Conservation (phyloP, 441 rosid species). For the Aquilaria agallochum region DNA sequence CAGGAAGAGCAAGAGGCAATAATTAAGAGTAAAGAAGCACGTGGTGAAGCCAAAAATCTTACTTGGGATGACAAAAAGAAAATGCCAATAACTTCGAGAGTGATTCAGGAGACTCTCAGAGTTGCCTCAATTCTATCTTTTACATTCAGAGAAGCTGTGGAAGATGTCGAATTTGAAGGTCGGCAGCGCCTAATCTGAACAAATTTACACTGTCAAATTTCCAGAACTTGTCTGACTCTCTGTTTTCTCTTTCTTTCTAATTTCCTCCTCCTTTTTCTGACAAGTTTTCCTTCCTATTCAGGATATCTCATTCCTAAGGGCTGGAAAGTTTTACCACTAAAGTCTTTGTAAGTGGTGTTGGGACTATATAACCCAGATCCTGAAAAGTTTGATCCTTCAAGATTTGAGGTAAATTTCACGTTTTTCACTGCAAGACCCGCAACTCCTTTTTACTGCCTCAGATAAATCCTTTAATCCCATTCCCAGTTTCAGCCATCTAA, state of each 20-base stretch:
- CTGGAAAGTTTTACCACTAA: slow-evolving; percentile 96
- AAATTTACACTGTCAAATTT: slow-evolving; percentile 1
- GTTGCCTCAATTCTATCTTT: slow-evolving; percentile 90
- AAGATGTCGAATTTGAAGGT: slow-evolving; percentile 93
- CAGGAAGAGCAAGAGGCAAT: slow-evolving; percentile 90
- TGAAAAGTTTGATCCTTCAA: slow-evolving; percentile 89
- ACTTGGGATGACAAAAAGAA: slow-evolving; percentile 80
- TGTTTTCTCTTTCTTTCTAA: background rate
- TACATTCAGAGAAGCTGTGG: slow-evolving; percentile 96
- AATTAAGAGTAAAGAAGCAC: slow-evolving; percentile 30
- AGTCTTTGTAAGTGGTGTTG: no score
- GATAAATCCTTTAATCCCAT: background rate
- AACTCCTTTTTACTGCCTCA: background rate
- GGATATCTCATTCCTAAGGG: slow-evolving; percentile 96
- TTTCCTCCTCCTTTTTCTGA: no score
- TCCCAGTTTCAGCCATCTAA: background rate
- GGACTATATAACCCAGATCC: no score
- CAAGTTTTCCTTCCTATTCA: slow-evolving; percentile 16
- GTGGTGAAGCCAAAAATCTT: slow-evolving; percentile 37
- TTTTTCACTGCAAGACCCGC: background rate
- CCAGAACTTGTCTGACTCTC: background rate
- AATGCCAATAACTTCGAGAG: slow-evolving; percentile 86
- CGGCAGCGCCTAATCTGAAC: slow-evolving; percentile 5
- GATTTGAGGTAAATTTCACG: slow-evolving; percentile 65
- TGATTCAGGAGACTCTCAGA: slow-evolving; percentile 87